phyloP scores from a whole-genome alignment of 176 grass and related monocot genomes.

The Alopecurus myosuroides region DNA sequence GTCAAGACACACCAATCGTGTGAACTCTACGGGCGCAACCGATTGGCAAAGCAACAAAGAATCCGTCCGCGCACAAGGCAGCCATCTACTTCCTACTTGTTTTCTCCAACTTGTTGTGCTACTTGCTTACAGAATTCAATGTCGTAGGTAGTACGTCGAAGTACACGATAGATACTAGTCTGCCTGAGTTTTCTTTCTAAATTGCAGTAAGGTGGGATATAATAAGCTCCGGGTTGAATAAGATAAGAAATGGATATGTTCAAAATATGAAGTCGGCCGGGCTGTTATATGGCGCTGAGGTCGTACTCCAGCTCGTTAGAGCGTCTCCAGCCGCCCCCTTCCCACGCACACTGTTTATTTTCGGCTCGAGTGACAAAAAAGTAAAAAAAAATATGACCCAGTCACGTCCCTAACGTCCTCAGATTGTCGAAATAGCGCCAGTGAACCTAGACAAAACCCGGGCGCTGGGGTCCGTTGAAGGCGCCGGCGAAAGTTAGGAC shows the following conservation, averaged over 20 bases:
- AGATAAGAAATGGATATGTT: not conserved
- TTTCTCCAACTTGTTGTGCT: not conserved
- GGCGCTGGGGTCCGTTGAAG: no score
- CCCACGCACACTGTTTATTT: no score
- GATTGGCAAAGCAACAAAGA: not conserved
- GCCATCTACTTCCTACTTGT: not conserved
- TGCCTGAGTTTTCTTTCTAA: not conserved
- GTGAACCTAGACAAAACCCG: no score
- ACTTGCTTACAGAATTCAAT: not conserved
- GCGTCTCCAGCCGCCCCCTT: no score
- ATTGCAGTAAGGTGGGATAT: not conserved
- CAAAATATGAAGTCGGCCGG: not conserved
- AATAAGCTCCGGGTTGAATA: not conserved
- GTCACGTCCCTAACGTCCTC: no score
- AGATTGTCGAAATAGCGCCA: no score
- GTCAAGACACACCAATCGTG: conserved; percentile 2
- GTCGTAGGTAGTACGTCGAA: not conserved
- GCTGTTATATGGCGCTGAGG: not conserved
- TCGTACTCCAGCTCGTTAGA: not conserved
- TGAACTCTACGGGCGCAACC: not conserved
- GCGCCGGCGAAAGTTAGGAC: no score
- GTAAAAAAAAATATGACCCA: no score
- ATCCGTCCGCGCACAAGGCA: not conserved
- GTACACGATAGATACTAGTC: not conserved
- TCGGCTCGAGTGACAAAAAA: no score